Conservation (phyloP, 2,329 filamentous ascomycete genomes). For the Chalara sp. region DNA sequence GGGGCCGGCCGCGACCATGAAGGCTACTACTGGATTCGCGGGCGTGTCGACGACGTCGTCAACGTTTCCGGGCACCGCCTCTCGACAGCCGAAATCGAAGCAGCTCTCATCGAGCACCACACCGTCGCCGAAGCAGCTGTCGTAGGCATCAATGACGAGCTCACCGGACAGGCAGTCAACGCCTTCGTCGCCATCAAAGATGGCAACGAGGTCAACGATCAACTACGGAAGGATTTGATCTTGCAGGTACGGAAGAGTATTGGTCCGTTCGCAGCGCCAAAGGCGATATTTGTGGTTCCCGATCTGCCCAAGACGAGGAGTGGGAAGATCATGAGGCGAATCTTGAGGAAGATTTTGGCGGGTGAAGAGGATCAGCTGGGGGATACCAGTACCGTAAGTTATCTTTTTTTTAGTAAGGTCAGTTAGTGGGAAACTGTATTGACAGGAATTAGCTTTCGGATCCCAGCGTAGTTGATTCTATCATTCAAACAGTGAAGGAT, state of each 20-base stretch:
- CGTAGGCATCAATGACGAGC: conserved; percentile 85
- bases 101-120: conserved; percentile 87
- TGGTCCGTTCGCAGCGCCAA: conserved; percentile 93
- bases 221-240: conserved; percentile 86
- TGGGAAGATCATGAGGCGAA: conserved; percentile 98
- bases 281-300: conserved; percentile 83
- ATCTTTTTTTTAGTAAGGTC: conserved; percentile 4
- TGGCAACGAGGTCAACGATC: conserved; percentile 66
- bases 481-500: conserved; percentile 64
- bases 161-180: conserved; percentile 95
- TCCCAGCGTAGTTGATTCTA: conserved; percentile 80
- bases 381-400: conserved; percentile 73
- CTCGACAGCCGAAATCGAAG: conserved; percentile 96
- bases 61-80: conserved; percentile 96
- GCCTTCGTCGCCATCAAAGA: conserved; percentile 94
- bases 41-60: conserved; percentile 96
- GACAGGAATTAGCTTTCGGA: conserved; percentile 65
- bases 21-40: conserved; percentile 99
- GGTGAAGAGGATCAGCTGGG: conserved; percentile 96
- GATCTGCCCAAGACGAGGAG: conserved; percentile 96
- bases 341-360: conserved; percentile 92
- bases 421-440: conserved; percentile 8
- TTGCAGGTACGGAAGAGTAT: conserved; percentile 96
- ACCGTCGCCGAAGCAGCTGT: conserved; percentile 91
- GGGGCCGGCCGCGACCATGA: conserved; percentile 95